phyloP scores from a whole-genome alignment of 73 alveolate species.

The Paramecium biaurelia region DNA sequence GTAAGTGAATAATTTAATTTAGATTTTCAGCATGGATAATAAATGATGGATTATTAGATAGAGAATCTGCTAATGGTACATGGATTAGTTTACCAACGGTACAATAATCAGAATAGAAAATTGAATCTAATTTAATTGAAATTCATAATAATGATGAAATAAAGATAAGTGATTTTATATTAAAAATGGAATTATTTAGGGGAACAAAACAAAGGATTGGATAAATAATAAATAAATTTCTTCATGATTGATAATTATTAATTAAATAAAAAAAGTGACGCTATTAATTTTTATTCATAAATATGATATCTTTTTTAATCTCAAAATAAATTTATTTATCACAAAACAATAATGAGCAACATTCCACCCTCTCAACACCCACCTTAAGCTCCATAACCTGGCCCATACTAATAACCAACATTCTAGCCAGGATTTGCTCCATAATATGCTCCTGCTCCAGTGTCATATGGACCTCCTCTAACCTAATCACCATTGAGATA shows the following conservation, averaged over 20 bases:
- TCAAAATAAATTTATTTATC: conserved; percentile 7
- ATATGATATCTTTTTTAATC: not conserved
- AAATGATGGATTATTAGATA: not conserved
- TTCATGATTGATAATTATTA: not conserved
- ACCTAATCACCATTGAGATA: conserved; percentile 10
- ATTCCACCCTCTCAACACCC: conserved; percentile 26
- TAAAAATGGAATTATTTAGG: not conserved
- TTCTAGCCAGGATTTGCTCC: conserved; percentile 23
- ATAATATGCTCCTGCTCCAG: not conserved
- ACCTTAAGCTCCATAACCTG: conserved; percentile 1
- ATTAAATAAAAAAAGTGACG: conserved; percentile 12
- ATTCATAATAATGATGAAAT: not conserved
- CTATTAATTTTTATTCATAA: conserved; percentile 7
- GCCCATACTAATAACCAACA: not conserved
- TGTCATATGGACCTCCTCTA: conserved; percentile 12
- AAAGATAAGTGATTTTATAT: conserved; percentile 8
- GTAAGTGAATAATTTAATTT: not conserved
- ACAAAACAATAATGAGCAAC: conserved; percentile 1
- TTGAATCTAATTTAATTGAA: not conserved
- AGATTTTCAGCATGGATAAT: not conserved
- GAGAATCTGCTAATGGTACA: conserved; percentile 35
- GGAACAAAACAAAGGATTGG: not conserved
- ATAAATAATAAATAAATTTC: not conserved
- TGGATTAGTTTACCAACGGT: not conserved
- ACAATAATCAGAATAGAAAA: not conserved